Percentiles rank a stretch among this genome's conserved stretches.
Conservation (phyloP, 805 yeast genomes). For the Starmerella apicola region DNA sequence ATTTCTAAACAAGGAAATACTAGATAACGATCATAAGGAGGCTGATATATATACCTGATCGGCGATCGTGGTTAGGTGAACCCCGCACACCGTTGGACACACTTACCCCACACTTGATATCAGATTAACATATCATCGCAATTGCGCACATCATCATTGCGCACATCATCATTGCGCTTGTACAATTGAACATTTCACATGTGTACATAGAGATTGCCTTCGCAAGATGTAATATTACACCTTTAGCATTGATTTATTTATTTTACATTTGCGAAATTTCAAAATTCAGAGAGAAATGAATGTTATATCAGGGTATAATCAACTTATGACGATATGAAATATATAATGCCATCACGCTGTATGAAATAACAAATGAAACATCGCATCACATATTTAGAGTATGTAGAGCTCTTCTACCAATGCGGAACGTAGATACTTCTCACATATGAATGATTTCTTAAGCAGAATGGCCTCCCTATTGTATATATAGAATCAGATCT, state of each 20-base stretch:
- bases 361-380: not conserved
- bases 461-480: no score
- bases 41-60: not conserved
- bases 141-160: not conserved
- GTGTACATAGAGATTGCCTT: not conserved
- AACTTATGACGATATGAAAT: not conserved
- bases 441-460: no score
- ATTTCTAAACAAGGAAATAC: not conserved
- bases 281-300: not conserved
- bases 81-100: not conserved
- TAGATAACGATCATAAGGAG: not conserved
- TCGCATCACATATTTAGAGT: not conserved
- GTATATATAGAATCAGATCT: no score
- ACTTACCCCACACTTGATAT: not conserved
- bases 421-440: no score
- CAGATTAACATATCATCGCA: not conserved
- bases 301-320: not conserved
- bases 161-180: not conserved
- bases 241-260: no score
- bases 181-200: not conserved
- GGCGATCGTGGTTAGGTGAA: not conserved
- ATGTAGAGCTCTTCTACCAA: no score
- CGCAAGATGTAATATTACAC: no score
- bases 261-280: not conserved
- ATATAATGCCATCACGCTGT: not conserved